A percentile compares a stretch with the other conserved stretches of the same genome.
phyloP scores from a whole-genome alignment of 805 yeast genomes.

The Candida namnaoensis region DNA sequence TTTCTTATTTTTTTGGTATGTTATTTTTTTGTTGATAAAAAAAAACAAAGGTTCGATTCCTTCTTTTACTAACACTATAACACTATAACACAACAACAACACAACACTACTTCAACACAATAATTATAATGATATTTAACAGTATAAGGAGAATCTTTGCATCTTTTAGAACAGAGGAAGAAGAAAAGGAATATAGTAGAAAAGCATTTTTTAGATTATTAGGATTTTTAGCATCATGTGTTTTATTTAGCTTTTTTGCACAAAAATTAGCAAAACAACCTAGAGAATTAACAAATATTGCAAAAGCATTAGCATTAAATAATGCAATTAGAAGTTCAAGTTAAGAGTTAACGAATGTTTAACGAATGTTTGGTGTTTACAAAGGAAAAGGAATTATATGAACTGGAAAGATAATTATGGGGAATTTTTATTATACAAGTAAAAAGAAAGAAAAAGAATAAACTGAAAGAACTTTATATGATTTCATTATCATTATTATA shows the following conservation, averaged over 20 bases:
- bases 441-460: no score
- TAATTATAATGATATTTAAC: constrained; percentile 46
- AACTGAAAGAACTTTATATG: no score
- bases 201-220: constrained; percentile 72
- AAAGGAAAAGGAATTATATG: no score
- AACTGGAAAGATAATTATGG: no score
- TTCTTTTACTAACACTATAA: not conserved
- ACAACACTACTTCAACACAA: constrained; percentile 9
- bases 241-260: constrained; percentile 71
- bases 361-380: no score
- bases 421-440: no score
- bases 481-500: no score
- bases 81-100: constrained; percentile 2
- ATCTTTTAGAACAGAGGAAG: constrained; percentile 80
- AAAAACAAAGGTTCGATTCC: no score
- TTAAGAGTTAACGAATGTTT: no score
- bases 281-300: constrained; percentile 13
- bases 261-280: constrained; percentile 33
- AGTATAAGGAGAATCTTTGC: constrained; percentile 74
- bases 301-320: constrained; percentile 12
- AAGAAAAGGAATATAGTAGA: constrained; percentile 68
- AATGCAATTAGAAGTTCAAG: constrained; percentile 7
- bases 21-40: not conserved
- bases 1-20: constrained; percentile 6
- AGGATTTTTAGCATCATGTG: constrained; percentile 78